Base-by-base conservation (phyloP, 23 red algal species). In the Gracilaria domingensis region DNA sequence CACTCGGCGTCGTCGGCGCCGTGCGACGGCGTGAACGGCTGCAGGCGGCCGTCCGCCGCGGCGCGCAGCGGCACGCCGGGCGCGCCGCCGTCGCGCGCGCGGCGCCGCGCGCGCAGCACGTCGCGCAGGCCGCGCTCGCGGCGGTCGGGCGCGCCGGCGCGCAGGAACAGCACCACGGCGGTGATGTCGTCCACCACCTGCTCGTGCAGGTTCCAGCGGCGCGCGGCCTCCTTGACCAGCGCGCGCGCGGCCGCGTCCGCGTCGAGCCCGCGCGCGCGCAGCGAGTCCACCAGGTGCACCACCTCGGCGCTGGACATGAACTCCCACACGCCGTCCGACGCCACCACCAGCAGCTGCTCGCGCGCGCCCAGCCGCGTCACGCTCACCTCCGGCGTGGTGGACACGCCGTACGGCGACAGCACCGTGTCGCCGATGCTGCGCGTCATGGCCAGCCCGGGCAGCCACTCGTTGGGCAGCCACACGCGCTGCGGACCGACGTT, bases 401-500 rank as follows among this genome's bases (percentile, higher is more conserved):
- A 69, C 36, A 96, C 97, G 9, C 97, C 97, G 37, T 88, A 81
- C 62, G 55, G 53, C 17, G 90, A 93, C 77, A 99, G 53, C 5
- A 96, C 77, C 0, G 90, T 94, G 61, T 99, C 97, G 48, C 97
- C 97, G 54, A 99, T 80, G 40, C 90, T 95, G 39, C 97, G 94
- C n/a, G 93, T 99, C 97, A 99, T 99, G 47, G 97, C 97, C 36
- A 99, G 71, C 25, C 97, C 97, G 5, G 97, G 97, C 23, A 96
- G 20, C 94, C 97, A 95, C 26, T 95, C 94, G 26, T 89, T 71
- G 5, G 97, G 91, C 50, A 99, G 54, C 97, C 97, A 99, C 12
- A 99, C 97, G 4, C 97, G 79, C 76, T 93, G 80, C 58, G 97
- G 97, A 24, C 97, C 97, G 24, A 95, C 77, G 61, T 92, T 90